Base-by-base conservation (phyloP, 352 stramenopile species). In the Phytophthora quininea region DNA sequence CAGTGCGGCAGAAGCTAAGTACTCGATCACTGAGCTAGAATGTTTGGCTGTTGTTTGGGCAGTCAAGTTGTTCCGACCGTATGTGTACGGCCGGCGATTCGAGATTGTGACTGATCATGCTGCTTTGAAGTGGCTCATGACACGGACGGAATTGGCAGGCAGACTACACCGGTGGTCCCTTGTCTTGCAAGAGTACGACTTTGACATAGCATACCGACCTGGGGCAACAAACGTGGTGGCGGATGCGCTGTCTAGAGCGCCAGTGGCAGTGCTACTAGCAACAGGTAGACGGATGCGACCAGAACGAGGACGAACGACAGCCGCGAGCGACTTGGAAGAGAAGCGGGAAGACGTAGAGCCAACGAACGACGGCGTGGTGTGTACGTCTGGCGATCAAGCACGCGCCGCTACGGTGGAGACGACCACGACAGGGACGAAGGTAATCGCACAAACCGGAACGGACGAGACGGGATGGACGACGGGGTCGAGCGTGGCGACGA, bases 11-110 rank as follows among this genome's bases (percentile, higher is more conserved):
- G 50, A 68, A 47, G 62, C 58, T 5, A 76, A 73, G n/a, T 70
- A 69, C 14, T 1, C 30, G 3, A 62, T 73, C 40, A 70, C 50
- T 0, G 50, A 76, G 27, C 35, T 76, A 3, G 69, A 76, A 52
- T 69, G 64, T 45, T 33, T 64, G 2, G 69, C 58, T 15, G 53
- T 70, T n/a, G 51, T 65, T 5, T 76, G 69, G 69, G 52, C 63
- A 4, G 38, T 76, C 0, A 46, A 73, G 43, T 37, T 59, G 19
- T 73, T 76, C 19, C 42, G 69, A 10, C 58, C 64, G 0, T 76
- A 68, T 14, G 2, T 72, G 14, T 69, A 73, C 19, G 69, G 63
- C 7, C 54, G 46, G 12, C 6, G 11, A 10, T 76, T 73, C 45
- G 11, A 12, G 24, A 33, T 76, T 0, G 40, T 64, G 2, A 76